phyloP scores from a whole-genome alignment of 768 basidiomycete genomes.

The Leccinum ochraceum region DNA sequence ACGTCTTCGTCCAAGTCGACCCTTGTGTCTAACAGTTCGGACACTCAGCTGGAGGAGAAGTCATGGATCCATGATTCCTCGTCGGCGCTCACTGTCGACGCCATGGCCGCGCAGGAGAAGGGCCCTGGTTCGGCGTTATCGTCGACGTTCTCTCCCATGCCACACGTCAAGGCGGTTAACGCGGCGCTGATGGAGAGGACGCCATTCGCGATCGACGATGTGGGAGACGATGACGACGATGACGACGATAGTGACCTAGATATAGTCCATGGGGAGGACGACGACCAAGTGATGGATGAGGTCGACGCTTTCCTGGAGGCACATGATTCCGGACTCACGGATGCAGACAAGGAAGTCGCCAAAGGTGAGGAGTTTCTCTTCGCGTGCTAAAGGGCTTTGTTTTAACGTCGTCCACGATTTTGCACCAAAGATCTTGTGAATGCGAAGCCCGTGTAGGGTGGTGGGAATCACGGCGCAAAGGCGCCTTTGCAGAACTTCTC shows the following conservation, averaged over 20 bases:
- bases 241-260: slow-evolving; percentile 48
- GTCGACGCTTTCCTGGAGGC: slow-evolving; percentile 95
- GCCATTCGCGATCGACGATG: slow-evolving; percentile 97
- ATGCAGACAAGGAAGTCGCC: slow-evolving; percentile 75
- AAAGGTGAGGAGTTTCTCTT: slow-evolving; percentile 51
- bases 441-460: slow-evolving; percentile 50
- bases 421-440: slow-evolving; percentile 53
- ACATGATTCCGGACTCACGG: slow-evolving; percentile 82
- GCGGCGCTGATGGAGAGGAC: slow-evolving; percentile 89
- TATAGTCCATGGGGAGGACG: slow-evolving; percentile 55
- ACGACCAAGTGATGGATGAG: slow-evolving; percentile 88
- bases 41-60: slow-evolving; percentile 15
- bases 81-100: slow-evolving; percentile 54
- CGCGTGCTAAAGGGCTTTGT: neutral
- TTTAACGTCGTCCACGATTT: neutral
- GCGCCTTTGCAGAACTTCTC: neutral
- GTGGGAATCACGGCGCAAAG: neutral
- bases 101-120: slow-evolving; percentile 26
- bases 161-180: slow-evolving; percentile 73
- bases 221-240: slow-evolving; percentile 68
- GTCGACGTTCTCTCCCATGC: slow-evolving; percentile 51
- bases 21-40: slow-evolving; percentile 40
- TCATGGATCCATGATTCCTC: slow-evolving; percentile 37
- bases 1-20: slow-evolving; percentile 63
- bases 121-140: slow-evolving; percentile 21